phyloP scores from a whole-genome alignment of 1,284 basidiomycete species.

The Sanguinoderma infundibulare region DNA sequence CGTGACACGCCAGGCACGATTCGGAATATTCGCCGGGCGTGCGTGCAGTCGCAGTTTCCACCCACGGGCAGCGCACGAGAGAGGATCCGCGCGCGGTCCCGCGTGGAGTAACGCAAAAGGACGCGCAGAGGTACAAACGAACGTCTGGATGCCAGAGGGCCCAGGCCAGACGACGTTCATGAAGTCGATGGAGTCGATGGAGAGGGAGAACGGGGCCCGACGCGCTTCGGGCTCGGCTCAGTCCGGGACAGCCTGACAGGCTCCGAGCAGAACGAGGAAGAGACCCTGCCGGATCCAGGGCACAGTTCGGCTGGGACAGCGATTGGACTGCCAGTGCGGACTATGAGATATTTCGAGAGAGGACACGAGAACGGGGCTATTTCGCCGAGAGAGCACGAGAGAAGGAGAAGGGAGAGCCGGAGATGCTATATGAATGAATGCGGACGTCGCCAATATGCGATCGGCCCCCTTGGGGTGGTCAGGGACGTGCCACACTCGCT shows the following conservation, averaged over 20 bases:
- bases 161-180: too few relatives aligned
- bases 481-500: neutral
- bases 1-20: neutral
- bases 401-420: neutral
- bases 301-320: neutral
- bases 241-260: neutral
- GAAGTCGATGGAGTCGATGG: too few relatives aligned
- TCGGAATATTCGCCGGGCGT: neutral
- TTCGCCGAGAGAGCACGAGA: neutral
- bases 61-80: neutral
- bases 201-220: neutral
- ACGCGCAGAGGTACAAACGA: neutral
- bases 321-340: neutral
- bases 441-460: neutral
- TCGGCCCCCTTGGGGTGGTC: slow-evolving; percentile 5
- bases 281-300: neutral
- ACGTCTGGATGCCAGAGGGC: too few relatives aligned
- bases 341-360: neutral
- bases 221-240: neutral
- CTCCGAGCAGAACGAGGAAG: neutral
- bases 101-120: neutral
- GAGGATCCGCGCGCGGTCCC: neutral
- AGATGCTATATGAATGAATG: slow-evolving; percentile 1
- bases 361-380: neutral
- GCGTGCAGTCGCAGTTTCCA: too few relatives aligned